Evolutionary conservation across 257 asterid genomes (phyloP).

Genomic region (Anisodus acutangulus): DNA sequence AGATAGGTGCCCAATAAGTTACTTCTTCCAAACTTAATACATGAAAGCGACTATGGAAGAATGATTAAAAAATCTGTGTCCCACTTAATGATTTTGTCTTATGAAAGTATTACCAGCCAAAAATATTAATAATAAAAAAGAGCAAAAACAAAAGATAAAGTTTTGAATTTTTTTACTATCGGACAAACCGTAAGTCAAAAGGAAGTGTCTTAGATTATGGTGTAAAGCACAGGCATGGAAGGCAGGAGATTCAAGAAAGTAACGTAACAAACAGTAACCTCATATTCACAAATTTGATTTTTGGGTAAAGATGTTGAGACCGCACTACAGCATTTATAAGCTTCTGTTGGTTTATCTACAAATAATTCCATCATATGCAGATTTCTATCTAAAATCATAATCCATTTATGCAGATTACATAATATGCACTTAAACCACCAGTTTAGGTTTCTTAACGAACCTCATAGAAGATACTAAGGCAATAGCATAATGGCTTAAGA

Average conservation of each 20-base stretch:
- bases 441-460: neutral
- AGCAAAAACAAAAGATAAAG: neutral
- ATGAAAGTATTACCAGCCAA: neutral
- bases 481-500: constrained; percentile 17
- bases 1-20: neutral
- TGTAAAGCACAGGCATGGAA: constrained; percentile 14
- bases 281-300: neutral
- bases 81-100: neutral
- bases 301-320: neutral
- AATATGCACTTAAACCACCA: neutral
- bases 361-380: constrained; percentile 3
- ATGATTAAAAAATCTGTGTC: constrained; percentile 3
- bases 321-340: constrained; percentile 21
- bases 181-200: neutral
- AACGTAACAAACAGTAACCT: constrained; percentile 12
- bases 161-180: neutral
- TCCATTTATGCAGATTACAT: neutral
- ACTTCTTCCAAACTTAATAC: too few species aligned
- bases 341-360: neutral
- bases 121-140: neutral
- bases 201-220: neutral
- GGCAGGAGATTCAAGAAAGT: constrained; percentile 16
- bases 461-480: neutral
- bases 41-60: neutral
- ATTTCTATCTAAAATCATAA: neutral